phyloP scores from a whole-genome alignment of 2,329 filamentous ascomycete species.

The Daldinia eschscholtzii region DNA sequence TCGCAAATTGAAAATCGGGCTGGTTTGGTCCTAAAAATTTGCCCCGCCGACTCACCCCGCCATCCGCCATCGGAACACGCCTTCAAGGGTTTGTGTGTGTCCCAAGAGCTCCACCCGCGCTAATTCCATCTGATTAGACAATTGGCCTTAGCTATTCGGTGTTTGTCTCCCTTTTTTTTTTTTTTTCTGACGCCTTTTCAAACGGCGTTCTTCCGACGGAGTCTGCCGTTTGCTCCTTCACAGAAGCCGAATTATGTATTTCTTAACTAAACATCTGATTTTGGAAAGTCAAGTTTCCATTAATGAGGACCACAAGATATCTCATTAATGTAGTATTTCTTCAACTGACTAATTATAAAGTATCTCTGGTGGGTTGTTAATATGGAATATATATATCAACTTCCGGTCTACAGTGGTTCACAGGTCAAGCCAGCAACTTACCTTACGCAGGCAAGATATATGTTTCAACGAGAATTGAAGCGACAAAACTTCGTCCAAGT shows the following conservation, averaged over 20 bases:
- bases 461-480: too few species aligned
- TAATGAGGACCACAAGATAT: too few species aligned
- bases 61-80: conserved; percentile 51
- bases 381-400: too few species aligned
- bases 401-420: background rate
- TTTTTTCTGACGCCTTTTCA: conserved; percentile 18
- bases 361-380: too few species aligned
- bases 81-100: conserved; percentile 19
- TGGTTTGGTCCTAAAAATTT: conserved; percentile 28
- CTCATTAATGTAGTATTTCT: too few species aligned
- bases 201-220: conserved; percentile 34
- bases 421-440: background rate
- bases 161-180: conserved; percentile 15
- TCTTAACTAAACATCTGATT: background rate
- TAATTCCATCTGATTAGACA: conserved; percentile 9
- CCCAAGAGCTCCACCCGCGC: background rate
- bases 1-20: conserved; percentile 16
- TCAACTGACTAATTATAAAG: too few species aligned
- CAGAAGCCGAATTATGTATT: conserved; percentile 24
- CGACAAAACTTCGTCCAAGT: background rate
- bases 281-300: background rate
- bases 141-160: conserved; percentile 19
- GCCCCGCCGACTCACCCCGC: conserved; percentile 48
- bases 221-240: conserved; percentile 27
- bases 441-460: too few species aligned